Percentiles rank a stretch among this genome's conserved stretches.
These are phyloP conservation scores for Colletotrichum coccodes DNA, from an alignment of 2,329 filamentous ascomycete genomes.

Conservation along the genomic window DNA sequence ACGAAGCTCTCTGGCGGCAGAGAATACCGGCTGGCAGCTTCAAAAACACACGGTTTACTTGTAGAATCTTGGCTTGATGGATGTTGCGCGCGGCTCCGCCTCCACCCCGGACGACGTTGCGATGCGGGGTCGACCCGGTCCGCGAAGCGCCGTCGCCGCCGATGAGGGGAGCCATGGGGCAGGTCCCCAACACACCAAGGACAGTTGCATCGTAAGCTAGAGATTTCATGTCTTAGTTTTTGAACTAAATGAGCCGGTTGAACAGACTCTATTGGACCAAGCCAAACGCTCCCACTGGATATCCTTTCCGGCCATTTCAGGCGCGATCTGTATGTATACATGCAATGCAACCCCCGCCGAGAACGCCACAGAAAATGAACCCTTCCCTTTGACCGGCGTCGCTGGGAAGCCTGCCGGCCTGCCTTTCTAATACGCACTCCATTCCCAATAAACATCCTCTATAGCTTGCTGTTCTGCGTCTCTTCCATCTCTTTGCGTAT, in stretches of 20 bases:
- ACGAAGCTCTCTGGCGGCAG: too few relatives aligned
- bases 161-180: too few relatives aligned
- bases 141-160: too few relatives aligned
- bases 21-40: too few relatives aligned
- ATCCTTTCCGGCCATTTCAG: constrained; percentile 25
- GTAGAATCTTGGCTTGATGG: too few relatives aligned
- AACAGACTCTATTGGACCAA: constrained; percentile 18
- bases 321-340: constrained; percentile 26
- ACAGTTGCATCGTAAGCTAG: too few relatives aligned
- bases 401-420: neutral
- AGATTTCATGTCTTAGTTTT: neutral
- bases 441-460: neutral
- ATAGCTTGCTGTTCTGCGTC: constrained; percentile 41
- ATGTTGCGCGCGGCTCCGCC: too few relatives aligned
- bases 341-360: constrained; percentile 15
- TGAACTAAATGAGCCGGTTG: constrained; percentile 7
- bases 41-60: too few relatives aligned
- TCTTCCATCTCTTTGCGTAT: constrained; percentile 65
- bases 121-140: too few relatives aligned
- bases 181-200: too few relatives aligned
- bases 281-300: constrained; percentile 31
- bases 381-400: neutral
- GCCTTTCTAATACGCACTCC: neutral
- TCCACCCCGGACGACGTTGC: too few relatives aligned
- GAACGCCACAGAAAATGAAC: constrained; percentile 10